Percentiles rank a stretch among this genome's conserved stretches.
These are phyloP conservation scores for Colletotrichum lindemuthianum DNA, from an alignment of 2,329 filamentous ascomycete species.

Conservation along the genomic window DNA sequence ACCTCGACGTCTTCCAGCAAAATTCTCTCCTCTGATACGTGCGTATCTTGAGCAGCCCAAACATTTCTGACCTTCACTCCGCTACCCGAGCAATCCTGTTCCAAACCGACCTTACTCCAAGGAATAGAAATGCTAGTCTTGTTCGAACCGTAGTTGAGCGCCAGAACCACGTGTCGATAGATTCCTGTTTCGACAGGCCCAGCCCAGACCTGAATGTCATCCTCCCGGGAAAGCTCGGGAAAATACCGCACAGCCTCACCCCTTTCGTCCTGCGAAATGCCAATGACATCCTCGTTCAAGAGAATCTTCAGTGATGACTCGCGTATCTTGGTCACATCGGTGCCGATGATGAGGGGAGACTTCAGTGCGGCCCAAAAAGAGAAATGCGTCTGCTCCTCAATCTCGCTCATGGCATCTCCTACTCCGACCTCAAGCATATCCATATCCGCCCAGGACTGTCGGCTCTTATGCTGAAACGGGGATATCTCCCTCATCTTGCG, in stretches of 20 bases:
- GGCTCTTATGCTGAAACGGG: slow-evolving; percentile 43
- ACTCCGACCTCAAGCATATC: slow-evolving; percentile 55
- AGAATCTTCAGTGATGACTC: slow-evolving; percentile 33
- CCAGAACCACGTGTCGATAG: slow-evolving; percentile 31
- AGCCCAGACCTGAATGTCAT: slow-evolving; percentile 42
- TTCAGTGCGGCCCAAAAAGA: slow-evolving; percentile 58
- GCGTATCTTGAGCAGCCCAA: slow-evolving; percentile 14
- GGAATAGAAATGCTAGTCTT: slow-evolving; percentile 27
- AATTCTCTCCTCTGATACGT: not conserved
- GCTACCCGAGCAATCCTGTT: not conserved
- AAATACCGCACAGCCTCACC: slow-evolving; percentile 41
- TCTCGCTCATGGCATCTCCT: slow-evolving; percentile 38
- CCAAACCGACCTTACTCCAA: slow-evolving; percentile 12
- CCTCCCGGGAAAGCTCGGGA: slow-evolving; percentile 39
- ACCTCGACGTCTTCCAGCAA: slow-evolving; percentile 1
- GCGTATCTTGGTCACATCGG: slow-evolving; percentile 46
- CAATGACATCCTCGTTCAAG: slow-evolving; percentile 38
- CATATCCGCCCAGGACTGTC: slow-evolving; percentile 46
- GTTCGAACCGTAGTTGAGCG: slow-evolving; percentile 34
- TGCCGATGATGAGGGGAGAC: slow-evolving; percentile 55
- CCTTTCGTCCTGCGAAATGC: slow-evolving; percentile 48
- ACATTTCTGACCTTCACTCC: slow-evolving; percentile 17
- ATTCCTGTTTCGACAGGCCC: slow-evolving; percentile 37
- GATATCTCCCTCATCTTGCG: slow-evolving; percentile 47
- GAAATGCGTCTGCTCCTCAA: slow-evolving; percentile 54